Evolutionary conservation across 805 yeast species (phyloP), one percentile per base, ranked within the genome.

Genomic region (Yarrowia osloensis): DNA sequence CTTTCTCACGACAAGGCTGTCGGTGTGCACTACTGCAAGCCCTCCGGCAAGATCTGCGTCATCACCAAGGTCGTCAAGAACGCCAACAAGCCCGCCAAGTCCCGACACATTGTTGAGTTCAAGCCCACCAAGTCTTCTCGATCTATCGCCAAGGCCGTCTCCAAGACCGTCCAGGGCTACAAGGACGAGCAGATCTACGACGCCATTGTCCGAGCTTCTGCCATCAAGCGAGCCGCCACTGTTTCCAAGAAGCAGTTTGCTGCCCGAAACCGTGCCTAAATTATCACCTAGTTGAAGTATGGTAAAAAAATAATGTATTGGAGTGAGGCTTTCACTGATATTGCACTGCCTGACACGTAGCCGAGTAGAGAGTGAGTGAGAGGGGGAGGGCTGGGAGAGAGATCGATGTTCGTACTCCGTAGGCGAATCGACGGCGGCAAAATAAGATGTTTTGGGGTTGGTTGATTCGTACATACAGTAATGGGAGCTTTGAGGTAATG

Each of bases 1-100:
- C 77, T 81, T 73, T 81, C 77, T 72, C 81, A 81, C 80, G 76
- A 77, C 74, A 81, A 81, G 78, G 85, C 86, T 69, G 70, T 81
- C 68, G 84, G 84, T 75, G 79, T 82, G 71, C 70, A 77, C 70
- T 73, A 71, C 74, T 71, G 75, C 70, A 66, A 70, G 62, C 73
- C 65, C 44, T 72, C 74, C 68, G 83, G 81, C 69, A 71, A 77
- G 73, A 76, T 82, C 73, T 75, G 77, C 69, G 75, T 81, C 67
- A 69, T 77, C 70, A 73, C 84, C 75, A 82, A 82, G 80, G 74
- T 73, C 71, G 76, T 77, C 73, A 80, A 81, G 76, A 74, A 79
- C 77, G 75, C 80, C 73, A 80, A 79, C 82, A 79, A 81, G 77
- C 85, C 85, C 75, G 74, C 80, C 71, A 78, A 80, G 77, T 67